phyloP scores from a whole-genome alignment of 225 moss, liverwort and hornwort genomes.

The Sphagnum tenellum region DNA sequence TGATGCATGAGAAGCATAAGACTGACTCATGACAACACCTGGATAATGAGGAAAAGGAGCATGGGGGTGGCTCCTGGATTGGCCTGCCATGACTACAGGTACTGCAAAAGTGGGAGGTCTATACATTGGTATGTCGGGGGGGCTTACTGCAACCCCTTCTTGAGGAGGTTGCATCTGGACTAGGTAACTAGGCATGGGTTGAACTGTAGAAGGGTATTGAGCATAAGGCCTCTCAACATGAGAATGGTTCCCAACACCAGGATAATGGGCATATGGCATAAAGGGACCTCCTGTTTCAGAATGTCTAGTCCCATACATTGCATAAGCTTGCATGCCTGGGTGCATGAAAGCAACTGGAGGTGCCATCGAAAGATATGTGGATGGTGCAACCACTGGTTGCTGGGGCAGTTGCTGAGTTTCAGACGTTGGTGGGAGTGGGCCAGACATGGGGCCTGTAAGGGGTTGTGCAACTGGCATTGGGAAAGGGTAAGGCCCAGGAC shows the following conservation, averaged over 20 bases:
- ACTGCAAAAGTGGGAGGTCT: slow-evolving; percentile 41
- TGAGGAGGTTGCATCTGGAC: slow-evolving; percentile 91
- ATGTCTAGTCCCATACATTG: slow-evolving; percentile 67
- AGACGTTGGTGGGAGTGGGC: slow-evolving; percentile 5
- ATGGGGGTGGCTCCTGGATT: slow-evolving; percentile 17
- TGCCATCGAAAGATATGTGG: slow-evolving; percentile 58
- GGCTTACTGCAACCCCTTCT: slow-evolving; percentile 27
- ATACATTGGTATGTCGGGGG: slow-evolving; percentile 35
- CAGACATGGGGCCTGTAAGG: slow-evolving; percentile 27
- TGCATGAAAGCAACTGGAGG: slow-evolving; percentile 74
- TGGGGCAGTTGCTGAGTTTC: slow-evolving; percentile 32
- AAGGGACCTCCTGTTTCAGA: slow-evolving; percentile 59
- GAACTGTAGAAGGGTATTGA: slow-evolving; percentile 76
- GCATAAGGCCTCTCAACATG: slow-evolving; percentile 95
- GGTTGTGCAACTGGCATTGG: slow-evolving; percentile 73
- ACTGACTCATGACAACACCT: not conserved
- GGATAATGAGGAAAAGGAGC: slow-evolving; percentile 6
- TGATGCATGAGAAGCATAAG: slow-evolving; percentile 21
- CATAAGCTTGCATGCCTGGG: slow-evolving; percentile 45
- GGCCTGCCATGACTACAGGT: slow-evolving; percentile 38
- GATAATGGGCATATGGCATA: slow-evolving; percentile 71
- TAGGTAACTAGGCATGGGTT: slow-evolving; percentile 59
- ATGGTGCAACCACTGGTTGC: slow-evolving; percentile 31
- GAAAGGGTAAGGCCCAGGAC: slow-evolving; percentile 60
- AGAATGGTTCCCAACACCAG: slow-evolving; percentile 43